Evolutionary conservation across 345 rosid genomes (phyloP), one percentile per base, ranked within the genome.

Genomic region (Zanthoxylum bungeanum): DNA sequence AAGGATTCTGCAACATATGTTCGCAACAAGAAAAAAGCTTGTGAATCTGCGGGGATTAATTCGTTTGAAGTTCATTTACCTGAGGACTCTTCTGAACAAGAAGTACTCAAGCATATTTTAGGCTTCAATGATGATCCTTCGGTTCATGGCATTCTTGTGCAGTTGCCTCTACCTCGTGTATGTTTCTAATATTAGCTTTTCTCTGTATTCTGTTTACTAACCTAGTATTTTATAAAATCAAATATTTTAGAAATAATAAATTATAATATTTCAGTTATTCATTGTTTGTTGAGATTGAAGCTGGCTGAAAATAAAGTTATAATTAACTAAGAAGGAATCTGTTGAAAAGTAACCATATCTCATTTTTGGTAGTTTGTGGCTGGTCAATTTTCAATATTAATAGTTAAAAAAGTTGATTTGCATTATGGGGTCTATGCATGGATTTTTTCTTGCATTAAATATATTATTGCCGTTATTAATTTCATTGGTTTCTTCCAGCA

Each of bases 91-190:
- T 67, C 88, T 4, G 96, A 91, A 76, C 80, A 85, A 27, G 91
- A 91, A 73, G 88, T 93, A 10, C 83, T 91, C 71, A 79, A 78
- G 62, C 80, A 70, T 71, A 85, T 93, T 58, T 81, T 82, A 0
- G 80, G 72, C 55, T 92, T 87, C 71, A 93, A 93, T 50, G 79
- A 71, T 36, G 90, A 91, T 78, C 84, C 93, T 75, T 76, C 82
- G 0, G 91, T 93, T 59, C 97, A 93, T 66, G 98, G 97, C 79
- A 91, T 93, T 79, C 97, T 91, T 72, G 97, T 93, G 68, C 97
- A 93, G 77, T 76, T 89, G 77, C 96, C 98, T 47, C 78, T 93
- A 37, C 96, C 97, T 73, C 76, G 86, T 66, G 97, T 92, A 86
- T 46, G 84, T 47, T 80, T 71, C 78, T 65, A 24, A 73, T 58